These are phyloP conservation scores for Mycosphaerelloides madeirae DNA, from an alignment of 2,329 filamentous ascomycete genomes.

Conservation along the genomic window DNA sequence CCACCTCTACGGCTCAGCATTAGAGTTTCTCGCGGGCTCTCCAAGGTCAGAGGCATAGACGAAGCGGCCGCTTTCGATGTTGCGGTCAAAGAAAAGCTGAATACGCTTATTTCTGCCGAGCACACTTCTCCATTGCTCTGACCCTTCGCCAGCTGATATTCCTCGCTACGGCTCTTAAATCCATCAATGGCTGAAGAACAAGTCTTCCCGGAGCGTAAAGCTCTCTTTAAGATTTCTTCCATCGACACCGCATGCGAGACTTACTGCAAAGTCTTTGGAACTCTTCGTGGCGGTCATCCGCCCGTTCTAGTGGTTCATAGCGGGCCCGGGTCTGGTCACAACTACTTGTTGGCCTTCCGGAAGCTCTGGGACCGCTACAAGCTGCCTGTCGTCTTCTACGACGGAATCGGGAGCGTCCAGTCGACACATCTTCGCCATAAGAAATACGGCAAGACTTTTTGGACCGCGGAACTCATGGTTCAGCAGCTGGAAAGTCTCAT, in stretches of 20 bases:
- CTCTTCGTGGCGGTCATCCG: neutral
- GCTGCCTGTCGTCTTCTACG: slow-evolving; percentile 46
- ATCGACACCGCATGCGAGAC: slow-evolving; percentile 24
- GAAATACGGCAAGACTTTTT: slow-evolving; percentile 40
- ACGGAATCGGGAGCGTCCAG: slow-evolving; percentile 46
- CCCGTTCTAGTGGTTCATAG: slow-evolving; percentile 36
- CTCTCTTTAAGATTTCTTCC: slow-evolving; percentile 22
- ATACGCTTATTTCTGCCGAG: too few relatives aligned
- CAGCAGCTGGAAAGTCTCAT: slow-evolving; percentile 46
- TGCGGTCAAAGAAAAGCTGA: too few relatives aligned
- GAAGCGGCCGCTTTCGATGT: too few relatives aligned
- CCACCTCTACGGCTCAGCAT: too few relatives aligned
- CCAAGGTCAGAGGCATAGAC: too few relatives aligned
- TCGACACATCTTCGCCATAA: slow-evolving; percentile 45
- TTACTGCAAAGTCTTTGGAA: slow-evolving; percentile 6
- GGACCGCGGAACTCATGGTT: slow-evolving; percentile 41
- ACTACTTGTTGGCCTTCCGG: slow-evolving; percentile 26
- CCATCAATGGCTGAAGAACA: slow-evolving; percentile 1
- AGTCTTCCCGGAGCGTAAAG: slow-evolving; percentile 1
- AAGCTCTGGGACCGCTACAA: slow-evolving; percentile 29
- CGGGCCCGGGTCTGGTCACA: slow-evolving; percentile 37
- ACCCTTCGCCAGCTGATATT: too few relatives aligned
- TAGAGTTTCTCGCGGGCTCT: too few relatives aligned
- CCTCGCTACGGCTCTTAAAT: too few relatives aligned
- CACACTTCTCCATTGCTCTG: too few relatives aligned